Evolutionary conservation across 1,284 basidiomycete genomes (phyloP).

Genomic region (Spongiforma sp.): DNA sequence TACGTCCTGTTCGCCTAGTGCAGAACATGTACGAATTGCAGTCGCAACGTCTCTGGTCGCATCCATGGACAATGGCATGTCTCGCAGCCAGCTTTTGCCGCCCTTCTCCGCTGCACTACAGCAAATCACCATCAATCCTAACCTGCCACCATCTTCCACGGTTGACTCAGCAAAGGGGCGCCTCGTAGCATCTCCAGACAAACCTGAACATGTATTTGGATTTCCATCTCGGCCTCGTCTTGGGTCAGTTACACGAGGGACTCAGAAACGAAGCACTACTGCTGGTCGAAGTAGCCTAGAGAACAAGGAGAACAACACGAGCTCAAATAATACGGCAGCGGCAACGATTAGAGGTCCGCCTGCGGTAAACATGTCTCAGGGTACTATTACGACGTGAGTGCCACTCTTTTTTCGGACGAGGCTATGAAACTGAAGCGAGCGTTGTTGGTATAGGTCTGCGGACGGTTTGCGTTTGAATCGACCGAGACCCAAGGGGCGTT

Average conservation of each 20-base stretch:
- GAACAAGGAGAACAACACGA: conserved; percentile 57
- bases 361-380: conserved; percentile 39
- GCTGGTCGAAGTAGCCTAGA: conserved; percentile 46
- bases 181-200: conserved; percentile 19
- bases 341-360: conserved; percentile 1
- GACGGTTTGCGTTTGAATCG: conserved; percentile 69
- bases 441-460: conserved; percentile 49
- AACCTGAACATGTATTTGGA: conserved; percentile 45
- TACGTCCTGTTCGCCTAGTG: conserved; percentile 45
- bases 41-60: conserved; percentile 34
- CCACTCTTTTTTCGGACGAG: not conserved
- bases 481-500: conserved; percentile 49
- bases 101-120: conserved; percentile 26
- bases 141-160: conserved; percentile 13
- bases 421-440: not conserved
- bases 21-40: conserved; percentile 42
- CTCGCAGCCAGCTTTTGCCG: conserved; percentile 13
- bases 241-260: conserved; percentile 55
- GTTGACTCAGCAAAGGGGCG: conserved; percentile 17
- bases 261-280: conserved; percentile 66
- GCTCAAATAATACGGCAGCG: no score
- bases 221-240: conserved; percentile 56
- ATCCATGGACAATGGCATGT: conserved; percentile 4
- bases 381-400: conserved; percentile 60
- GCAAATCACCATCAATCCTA: conserved; percentile 30